These are phyloP conservation scores for Chlorophyllum brunneum DNA, from an alignment of 768 basidiomycete species.

Conservation along the genomic window DNA sequence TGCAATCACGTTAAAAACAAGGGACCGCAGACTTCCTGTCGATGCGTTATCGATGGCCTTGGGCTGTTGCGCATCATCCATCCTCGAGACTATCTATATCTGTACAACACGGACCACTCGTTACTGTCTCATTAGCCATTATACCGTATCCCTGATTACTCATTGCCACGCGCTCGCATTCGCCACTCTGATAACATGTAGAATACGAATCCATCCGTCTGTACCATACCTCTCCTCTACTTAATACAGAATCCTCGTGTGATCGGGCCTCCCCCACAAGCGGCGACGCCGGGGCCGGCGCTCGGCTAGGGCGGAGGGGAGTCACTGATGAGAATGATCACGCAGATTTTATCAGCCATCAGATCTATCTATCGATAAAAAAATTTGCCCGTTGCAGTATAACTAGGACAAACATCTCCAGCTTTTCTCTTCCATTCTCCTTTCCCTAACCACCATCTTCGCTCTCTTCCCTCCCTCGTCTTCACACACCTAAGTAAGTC, in stretches of 20 bases:
- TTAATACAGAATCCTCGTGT: background rate
- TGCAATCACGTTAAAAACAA: constrained; percentile 13
- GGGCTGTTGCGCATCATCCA: constrained; percentile 7
- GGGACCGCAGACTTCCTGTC: constrained; percentile 1
- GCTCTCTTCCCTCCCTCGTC: constrained; percentile 24
- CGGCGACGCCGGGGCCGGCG: constrained; percentile 15
- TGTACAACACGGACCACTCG: constrained; percentile 4
- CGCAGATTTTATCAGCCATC: constrained; percentile 44
- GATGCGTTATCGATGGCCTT: constrained; percentile 16
- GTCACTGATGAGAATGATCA: constrained; percentile 42
- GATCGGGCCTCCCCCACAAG: constrained; percentile 9
- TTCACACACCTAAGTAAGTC: constrained; percentile 34
- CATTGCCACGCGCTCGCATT: constrained; percentile 12
- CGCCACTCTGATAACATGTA: constrained; percentile 9
- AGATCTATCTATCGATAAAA: constrained; percentile 57
- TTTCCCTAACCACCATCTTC: constrained; percentile 49
- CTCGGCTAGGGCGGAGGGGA: constrained; percentile 31
- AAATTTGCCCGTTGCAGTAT: constrained; percentile 51
- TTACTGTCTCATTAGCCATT: constrained; percentile 13
- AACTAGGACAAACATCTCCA: constrained; percentile 55
- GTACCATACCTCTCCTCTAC: background rate
- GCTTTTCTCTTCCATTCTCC: constrained; percentile 30
- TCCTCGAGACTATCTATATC: constrained; percentile 10
- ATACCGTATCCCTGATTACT: background rate
- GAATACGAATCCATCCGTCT: constrained; percentile 10